phyloP scores from a whole-genome alignment of 106 monocot species.

The Posidonia australis region DNA sequence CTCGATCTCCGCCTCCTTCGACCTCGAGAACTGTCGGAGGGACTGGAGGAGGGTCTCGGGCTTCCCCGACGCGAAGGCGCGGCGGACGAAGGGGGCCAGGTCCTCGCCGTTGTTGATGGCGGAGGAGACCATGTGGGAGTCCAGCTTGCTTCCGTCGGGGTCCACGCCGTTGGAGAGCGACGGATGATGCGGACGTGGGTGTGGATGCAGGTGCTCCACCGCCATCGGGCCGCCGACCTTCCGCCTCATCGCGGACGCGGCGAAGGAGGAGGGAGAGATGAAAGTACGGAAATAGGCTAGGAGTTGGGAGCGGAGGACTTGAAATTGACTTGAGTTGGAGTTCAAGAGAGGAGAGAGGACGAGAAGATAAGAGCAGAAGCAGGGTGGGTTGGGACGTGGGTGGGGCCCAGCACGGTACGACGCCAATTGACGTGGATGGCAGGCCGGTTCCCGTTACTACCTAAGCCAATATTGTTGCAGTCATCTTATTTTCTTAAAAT shows the following conservation, averaged over 20 bases:
- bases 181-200: not conserved
- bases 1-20: conserved; percentile 91
- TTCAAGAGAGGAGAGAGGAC: no score
- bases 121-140: conserved; percentile 48
- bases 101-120: conserved; percentile 90
- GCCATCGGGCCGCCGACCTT: not conserved
- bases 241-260: conserved; percentile 5
- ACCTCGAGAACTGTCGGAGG: conserved; percentile 58
- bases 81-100: conserved; percentile 84
- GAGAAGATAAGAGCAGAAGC: no score
- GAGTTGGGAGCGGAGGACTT: no score
- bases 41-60: conserved; percentile 72
- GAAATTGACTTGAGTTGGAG: no score
- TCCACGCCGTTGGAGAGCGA: not conserved
- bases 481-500: no score
- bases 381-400: no score
- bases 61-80: conserved; percentile 66
- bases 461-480: no score
- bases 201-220: not conserved
- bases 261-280: not conserved
- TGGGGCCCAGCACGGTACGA: no score
- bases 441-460: no score
- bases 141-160: conserved; percentile 14
- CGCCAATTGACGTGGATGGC: no score
- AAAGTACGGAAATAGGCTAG: no score